Percentiles rank a stretch among this genome's conserved stretches.
These are phyloP conservation scores for Yueomyces sinensis DNA, from an alignment of 805 yeast species.

Conservation along the genomic window DNA sequence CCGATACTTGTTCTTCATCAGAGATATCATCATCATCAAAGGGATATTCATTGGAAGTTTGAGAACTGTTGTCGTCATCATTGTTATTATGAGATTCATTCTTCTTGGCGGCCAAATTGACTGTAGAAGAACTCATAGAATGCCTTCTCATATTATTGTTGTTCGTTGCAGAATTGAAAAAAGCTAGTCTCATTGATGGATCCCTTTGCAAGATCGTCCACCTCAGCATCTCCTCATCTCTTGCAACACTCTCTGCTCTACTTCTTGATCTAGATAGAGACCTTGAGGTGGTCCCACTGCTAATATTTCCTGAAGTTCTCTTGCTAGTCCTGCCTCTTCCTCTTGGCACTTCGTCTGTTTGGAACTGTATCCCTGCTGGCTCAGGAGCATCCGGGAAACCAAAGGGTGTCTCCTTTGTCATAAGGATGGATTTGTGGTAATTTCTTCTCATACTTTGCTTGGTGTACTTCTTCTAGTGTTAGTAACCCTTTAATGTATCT, in stretches of 20 bases:
- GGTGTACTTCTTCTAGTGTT: too few species aligned
- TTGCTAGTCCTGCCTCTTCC: not conserved
- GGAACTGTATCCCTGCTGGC: not conserved
- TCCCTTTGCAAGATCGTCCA: constrained; percentile 64
- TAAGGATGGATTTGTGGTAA: too few species aligned
- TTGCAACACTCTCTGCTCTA: constrained; percentile 16
- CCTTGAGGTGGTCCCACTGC: constrained; percentile 1
- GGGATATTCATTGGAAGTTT: constrained; percentile 8
- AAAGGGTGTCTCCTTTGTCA: too few species aligned
- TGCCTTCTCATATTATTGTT: too few species aligned
- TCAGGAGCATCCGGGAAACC: not conserved
- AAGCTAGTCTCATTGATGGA: constrained; percentile 50
- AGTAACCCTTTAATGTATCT: too few species aligned
- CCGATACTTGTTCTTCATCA: constrained; percentile 29
- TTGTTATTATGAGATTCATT: constrained; percentile 7
- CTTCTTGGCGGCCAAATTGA: constrained; percentile 7
- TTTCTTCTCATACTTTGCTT: too few species aligned
- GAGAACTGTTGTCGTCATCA: constrained; percentile 4
- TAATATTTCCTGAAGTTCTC: not conserved
- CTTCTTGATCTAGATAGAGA: constrained; percentile 17
- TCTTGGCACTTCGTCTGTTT: not conserved
- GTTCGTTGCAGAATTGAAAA: too few species aligned
- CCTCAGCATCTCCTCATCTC: constrained; percentile 30
- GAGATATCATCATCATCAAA: constrained; percentile 35
- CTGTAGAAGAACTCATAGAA: too few species aligned